phyloP scores from a whole-genome alignment of 768 basidiomycete genomes.

The Hygrocybe punicea region DNA sequence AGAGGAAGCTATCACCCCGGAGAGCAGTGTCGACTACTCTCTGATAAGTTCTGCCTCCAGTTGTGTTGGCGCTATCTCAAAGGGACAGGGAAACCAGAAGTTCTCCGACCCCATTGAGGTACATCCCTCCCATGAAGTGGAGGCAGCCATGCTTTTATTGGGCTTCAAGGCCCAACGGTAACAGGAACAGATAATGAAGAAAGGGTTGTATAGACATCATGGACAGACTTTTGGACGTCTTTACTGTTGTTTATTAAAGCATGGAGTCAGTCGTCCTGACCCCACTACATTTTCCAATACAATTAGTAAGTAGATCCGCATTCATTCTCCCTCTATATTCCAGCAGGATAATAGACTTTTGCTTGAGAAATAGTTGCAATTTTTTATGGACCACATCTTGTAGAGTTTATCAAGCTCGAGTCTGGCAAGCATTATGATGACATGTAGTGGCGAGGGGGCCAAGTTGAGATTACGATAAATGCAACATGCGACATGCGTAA shows the following conservation, averaged over 20 bases:
- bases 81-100: not conserved
- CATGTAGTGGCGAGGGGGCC: not conserved
- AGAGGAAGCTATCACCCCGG: slow-evolving; percentile 4
- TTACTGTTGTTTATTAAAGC: too few relatives aligned
- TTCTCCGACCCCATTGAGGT: not conserved
- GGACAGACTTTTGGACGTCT: too few relatives aligned
- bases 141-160: slow-evolving; percentile 9
- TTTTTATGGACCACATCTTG: too few relatives aligned
- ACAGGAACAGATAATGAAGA: not conserved
- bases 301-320: too few relatives aligned
- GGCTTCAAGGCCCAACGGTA: slow-evolving; percentile 4
- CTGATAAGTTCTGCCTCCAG: not conserved
- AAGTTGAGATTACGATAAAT: not conserved
- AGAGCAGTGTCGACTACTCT: not conserved
- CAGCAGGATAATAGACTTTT: too few relatives aligned
- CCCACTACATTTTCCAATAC: too few relatives aligned
- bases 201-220: not conserved
- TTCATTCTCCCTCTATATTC: too few relatives aligned
- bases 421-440: not conserved
- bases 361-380: too few relatives aligned
- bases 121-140: slow-evolving; percentile 2
- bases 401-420: too few relatives aligned
- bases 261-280: too few relatives aligned
- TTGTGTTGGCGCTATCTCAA: not conserved
- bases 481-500: not conserved